These are phyloP conservation scores for Spathaspora gorwiae DNA, from an alignment of 805 yeast species.

Conservation along the genomic window DNA sequence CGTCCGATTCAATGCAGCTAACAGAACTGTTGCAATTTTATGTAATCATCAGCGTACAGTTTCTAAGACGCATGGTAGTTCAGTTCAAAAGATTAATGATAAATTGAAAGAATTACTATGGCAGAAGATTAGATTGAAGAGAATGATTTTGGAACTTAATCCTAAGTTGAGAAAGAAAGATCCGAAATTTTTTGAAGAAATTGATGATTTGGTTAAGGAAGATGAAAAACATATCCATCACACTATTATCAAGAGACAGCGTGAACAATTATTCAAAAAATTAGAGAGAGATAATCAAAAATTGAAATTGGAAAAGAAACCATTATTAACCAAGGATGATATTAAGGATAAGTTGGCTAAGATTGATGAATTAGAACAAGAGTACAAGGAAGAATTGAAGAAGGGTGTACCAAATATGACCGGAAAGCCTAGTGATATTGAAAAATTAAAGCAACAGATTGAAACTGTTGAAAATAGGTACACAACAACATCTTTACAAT, in stretches of 20 bases:
- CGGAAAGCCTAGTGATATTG: slow-evolving; percentile 31
- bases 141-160: slow-evolving; percentile 66
- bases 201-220: slow-evolving; percentile 62
- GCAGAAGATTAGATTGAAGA: slow-evolving; percentile 73
- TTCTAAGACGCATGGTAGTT: slow-evolving; percentile 74
- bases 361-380: slow-evolving; percentile 47
- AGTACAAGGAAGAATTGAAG: slow-evolving; percentile 54
- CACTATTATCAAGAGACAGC: slow-evolving; percentile 58
- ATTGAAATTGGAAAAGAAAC: slow-evolving; percentile 51
- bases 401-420: slow-evolving; percentile 50
- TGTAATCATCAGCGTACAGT: slow-evolving; percentile 97
- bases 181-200: slow-evolving; percentile 59
- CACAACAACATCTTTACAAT: slow-evolving; percentile 60
- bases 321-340: slow-evolving; percentile 49
- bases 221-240: slow-evolving; percentile 57
- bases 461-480: slow-evolving; percentile 71
- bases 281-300: slow-evolving; percentile 77
- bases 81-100: slow-evolving; percentile 75
- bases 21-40: slow-evolving; percentile 88
- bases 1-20: slow-evolving; percentile 87
- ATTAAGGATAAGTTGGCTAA: slow-evolving; percentile 55
- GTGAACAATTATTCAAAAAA: slow-evolving; percentile 59
- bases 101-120: slow-evolving; percentile 76
- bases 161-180: slow-evolving; percentile 47
- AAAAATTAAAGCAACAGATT: slow-evolving; percentile 67